Evolutionary conservation across 768 basidiomycete genomes (phyloP).

Genomic region (Lactarius evosmus): DNA sequence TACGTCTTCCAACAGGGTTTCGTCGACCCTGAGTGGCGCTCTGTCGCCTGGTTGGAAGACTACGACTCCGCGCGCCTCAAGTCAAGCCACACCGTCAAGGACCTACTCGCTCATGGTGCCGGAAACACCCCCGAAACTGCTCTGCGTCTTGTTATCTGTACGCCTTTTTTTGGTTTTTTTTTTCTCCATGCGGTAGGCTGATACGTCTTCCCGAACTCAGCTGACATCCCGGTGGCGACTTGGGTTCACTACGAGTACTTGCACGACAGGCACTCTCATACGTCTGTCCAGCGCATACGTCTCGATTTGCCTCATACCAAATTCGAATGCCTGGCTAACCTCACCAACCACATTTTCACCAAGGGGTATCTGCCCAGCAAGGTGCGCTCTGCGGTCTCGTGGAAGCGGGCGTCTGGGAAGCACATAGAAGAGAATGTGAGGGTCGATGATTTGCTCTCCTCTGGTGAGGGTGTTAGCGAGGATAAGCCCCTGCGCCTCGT

Average conservation of each 20-base stretch:
- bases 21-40: slow-evolving; percentile 43
- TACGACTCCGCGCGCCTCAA: slow-evolving; percentile 40
- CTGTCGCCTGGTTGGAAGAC: slow-evolving; percentile 46
- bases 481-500: slow-evolving; percentile 39
- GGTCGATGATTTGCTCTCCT: no score
- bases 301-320: slow-evolving; percentile 35
- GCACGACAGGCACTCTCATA: slow-evolving; percentile 34
- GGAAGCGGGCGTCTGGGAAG: slow-evolving; percentile 41
- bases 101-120: slow-evolving; percentile 37
- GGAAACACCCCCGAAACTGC: no score
- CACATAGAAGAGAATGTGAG: slow-evolving; percentile 32
- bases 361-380: no score
- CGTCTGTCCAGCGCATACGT: slow-evolving; percentile 44
- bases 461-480: slow-evolving; percentile 37
- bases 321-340: slow-evolving; percentile 44
- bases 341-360: no score
- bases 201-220: slow-evolving; percentile 32
- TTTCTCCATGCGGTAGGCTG: background rate
- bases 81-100: slow-evolving; percentile 38
- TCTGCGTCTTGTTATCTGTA: no score
- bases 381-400: no score
- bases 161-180: slow-evolving; percentile 39
- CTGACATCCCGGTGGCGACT: slow-evolving; percentile 40
- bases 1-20: slow-evolving; percentile 46
- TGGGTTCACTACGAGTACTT: slow-evolving; percentile 47